phyloP scores from a whole-genome alignment of 139 green algal genomes.

The Gonium pectorale region DNA sequence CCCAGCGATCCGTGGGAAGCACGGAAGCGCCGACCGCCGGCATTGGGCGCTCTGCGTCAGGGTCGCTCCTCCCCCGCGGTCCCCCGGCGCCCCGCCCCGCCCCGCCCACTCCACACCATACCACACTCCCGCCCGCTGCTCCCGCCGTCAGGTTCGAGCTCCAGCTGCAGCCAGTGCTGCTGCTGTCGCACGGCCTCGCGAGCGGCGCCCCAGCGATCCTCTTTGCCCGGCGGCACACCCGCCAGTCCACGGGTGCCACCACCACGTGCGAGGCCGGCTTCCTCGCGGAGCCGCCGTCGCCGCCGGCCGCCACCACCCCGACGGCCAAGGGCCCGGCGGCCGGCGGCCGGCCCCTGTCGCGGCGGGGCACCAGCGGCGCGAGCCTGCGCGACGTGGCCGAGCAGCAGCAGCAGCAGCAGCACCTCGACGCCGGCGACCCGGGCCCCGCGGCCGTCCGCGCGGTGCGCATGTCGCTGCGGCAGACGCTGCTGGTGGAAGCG shows the following conservation, averaged over 20 bases:
- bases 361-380: background rate
- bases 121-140: too few species aligned
- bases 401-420: background rate
- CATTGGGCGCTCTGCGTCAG: too few species aligned
- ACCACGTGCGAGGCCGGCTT: background rate
- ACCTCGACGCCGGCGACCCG: background rate
- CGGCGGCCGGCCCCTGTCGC: background rate
- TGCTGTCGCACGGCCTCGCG: conserved; percentile 4
- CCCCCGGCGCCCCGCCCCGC: background rate
- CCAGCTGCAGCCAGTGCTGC: conserved; percentile 8
- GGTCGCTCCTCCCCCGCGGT: background rate
- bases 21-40: too few species aligned
- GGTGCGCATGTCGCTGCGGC: conserved; percentile 1
- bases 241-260: background rate
- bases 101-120: background rate
- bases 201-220: conserved; percentile 8
- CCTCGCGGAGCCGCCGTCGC: background rate
- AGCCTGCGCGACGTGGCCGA: background rate
- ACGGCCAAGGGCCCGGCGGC: too few species aligned
- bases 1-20: too few species aligned
- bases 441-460: background rate
- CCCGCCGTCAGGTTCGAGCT: background rate
- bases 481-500: conserved; percentile 31
- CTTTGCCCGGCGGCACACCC: background rate
- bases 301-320: background rate